Evolutionary conservation across 768 basidiomycete species (phyloP).

Genomic region (Hypsizygus marmoreus): DNA sequence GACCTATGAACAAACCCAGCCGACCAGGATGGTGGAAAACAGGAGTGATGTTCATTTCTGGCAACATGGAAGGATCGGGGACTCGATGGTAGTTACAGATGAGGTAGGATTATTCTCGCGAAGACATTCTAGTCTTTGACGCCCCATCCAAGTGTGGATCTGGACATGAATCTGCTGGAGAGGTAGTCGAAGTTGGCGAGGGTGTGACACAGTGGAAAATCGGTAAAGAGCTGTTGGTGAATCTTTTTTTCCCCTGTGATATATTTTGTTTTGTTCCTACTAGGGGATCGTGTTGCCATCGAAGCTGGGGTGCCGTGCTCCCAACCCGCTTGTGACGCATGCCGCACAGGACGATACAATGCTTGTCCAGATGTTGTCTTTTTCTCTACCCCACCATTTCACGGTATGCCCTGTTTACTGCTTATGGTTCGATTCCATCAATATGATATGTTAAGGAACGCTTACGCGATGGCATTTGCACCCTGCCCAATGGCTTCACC

Average conservation of each 20-base stretch:
- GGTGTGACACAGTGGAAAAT: slow-evolving; percentile 68
- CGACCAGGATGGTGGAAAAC: background rate
- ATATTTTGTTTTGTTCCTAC: background rate
- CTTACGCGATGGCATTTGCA: slow-evolving; percentile 68
- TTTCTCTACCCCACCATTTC: slow-evolving; percentile 72
- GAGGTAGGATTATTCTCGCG: slow-evolving; percentile 42
- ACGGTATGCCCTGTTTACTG: slow-evolving; percentile 39
- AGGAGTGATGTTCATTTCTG: slow-evolving; percentile 78
- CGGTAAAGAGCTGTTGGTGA: slow-evolving; percentile 32
- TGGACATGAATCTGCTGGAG: slow-evolving; percentile 72
- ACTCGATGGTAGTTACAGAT: slow-evolving; percentile 70
- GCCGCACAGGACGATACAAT: slow-evolving; percentile 66
- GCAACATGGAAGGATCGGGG: slow-evolving; percentile 69
- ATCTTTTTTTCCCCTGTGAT: background rate
- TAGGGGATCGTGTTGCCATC: slow-evolving; percentile 69
- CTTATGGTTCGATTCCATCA: background rate
- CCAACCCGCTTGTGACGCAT: slow-evolving; percentile 59
- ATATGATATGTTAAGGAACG: slow-evolving; percentile 42
- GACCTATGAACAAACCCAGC: background rate
- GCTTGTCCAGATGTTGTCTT: slow-evolving; percentile 63
- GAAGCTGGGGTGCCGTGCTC: slow-evolving; percentile 73
- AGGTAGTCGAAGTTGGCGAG: slow-evolving; percentile 63
- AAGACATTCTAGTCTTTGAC: background rate
- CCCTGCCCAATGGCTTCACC: slow-evolving; percentile 69
- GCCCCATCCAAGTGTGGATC: slow-evolving; percentile 64